Base-by-base conservation (phyloP, 192 early-diverging fungal genomes). In the Cetraspora pellucida region DNA sequence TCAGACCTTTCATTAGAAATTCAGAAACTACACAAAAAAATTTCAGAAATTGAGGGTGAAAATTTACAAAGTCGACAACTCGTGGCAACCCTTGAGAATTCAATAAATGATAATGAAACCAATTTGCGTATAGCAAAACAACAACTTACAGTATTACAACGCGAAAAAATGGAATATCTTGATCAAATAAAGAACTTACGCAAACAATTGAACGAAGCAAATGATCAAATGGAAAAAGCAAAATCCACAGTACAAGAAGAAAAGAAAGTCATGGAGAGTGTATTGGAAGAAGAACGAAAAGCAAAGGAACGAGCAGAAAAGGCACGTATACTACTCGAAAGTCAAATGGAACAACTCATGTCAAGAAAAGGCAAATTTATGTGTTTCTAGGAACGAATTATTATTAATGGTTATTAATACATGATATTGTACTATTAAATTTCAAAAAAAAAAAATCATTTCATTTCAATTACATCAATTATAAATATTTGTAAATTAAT, bases 321-420 rank as follows among this genome's bases (percentile, higher is more conserved):
- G 59, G 81, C 85, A 31, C 74, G 80, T 47, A 67, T 79, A 10
- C 79, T 84, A 23, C 72, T 89, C 60, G 87, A 89, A 63, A 81
- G 81, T 30, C 66, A 82, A 72, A 84, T 89, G 81, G 85, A 89
- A 66, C 83, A 86, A 55, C 55, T 89, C 17, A 80, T 89, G 80
- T 82, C 72, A 30, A 80, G 81, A 61, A 86, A 83, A 80, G 84
- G 77, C 72, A 89, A 89, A 71, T 89, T 89, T 77, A 84, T 81
- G 57, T 89, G 87, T 78, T 88, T 88, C 72, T 88, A 65, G 14
- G 4, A 59, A 59, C 0, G 7, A 37, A 37, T 6, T 37, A 37
- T 37, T 37, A 37, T 37, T 37, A 37, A 6, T 37, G 37, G 37
- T 1, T 37, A 1, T 37, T 37, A n/a, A n/a, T n/a, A n/a, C n/a